Conservation (phyloP, 305 asterid species). For the Fraxinus baroniana region DNA sequence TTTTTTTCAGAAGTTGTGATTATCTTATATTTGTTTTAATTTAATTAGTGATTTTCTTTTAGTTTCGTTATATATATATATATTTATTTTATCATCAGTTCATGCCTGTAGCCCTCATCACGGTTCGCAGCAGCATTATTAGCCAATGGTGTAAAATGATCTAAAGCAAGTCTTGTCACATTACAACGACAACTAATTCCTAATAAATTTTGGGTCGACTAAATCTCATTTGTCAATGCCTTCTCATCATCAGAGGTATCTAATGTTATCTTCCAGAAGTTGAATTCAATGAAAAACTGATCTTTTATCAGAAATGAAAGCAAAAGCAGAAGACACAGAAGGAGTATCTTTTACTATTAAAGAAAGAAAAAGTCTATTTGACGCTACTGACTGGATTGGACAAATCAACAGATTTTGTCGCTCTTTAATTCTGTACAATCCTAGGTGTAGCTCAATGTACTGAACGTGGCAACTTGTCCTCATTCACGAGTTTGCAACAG, state of each 20-base stretch:
- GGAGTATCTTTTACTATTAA: not conserved
- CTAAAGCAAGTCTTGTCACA: not conserved
- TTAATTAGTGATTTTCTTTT: not conserved
- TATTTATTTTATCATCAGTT: not conserved
- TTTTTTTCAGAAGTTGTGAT: not conserved
- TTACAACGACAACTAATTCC: not conserved
- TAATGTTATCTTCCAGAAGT: not conserved
- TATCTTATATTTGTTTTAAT: too few species aligned
- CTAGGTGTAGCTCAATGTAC: not conserved
- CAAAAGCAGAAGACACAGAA: not conserved
- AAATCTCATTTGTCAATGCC: not conserved
- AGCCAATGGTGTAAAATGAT: not conserved
- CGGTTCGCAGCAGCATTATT: not conserved
- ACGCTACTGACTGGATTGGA: not conserved
- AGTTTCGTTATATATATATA: not conserved
- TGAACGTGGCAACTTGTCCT: not conserved
- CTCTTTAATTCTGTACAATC: not conserved
- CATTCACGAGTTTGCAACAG: not conserved
- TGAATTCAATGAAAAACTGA: not conserved
- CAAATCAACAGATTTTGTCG: not conserved
- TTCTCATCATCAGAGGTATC: not conserved
- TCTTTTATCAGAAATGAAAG: not conserved
- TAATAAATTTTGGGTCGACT: not conserved
- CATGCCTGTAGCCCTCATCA: not conserved
- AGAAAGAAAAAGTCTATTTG: not conserved